phyloP scores from a whole-genome alignment of 2,329 filamentous ascomycete genomes.

The Lachnellula cervina region DNA sequence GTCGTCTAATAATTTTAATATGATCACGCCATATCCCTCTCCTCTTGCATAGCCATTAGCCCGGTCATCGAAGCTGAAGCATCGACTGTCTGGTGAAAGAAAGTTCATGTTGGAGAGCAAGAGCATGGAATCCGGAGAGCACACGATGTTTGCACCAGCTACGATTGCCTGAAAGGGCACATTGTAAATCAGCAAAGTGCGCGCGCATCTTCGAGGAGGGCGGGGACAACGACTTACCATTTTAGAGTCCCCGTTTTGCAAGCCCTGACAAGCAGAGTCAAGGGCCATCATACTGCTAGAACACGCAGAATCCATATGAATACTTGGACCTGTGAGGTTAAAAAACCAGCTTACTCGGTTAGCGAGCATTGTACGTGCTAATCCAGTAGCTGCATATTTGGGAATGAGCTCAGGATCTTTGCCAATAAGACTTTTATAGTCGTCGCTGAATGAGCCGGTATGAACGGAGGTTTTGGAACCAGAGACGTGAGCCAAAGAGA shows the following conservation, averaged over 20 bases:
- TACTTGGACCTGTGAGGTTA: slow-evolving; percentile 34
- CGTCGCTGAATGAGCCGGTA: slow-evolving; percentile 40
- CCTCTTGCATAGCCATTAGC: slow-evolving; percentile 32
- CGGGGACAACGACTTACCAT: no score
- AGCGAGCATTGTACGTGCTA: slow-evolving; percentile 38
- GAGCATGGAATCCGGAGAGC: not conserved
- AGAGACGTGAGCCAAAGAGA: slow-evolving; percentile 1
- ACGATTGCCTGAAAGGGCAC: no score
- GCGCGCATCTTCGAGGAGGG: no score
- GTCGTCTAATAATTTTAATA: slow-evolving; percentile 34
- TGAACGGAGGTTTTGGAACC: slow-evolving; percentile 38
- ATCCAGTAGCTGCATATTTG: slow-evolving; percentile 21
- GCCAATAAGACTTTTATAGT: not conserved
- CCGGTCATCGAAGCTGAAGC: slow-evolving; percentile 1
- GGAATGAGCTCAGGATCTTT: slow-evolving; percentile 1
- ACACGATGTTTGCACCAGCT: no score
- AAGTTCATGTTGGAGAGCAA: slow-evolving; percentile 17
- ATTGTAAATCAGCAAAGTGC: no score
- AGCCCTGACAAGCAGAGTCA: slow-evolving; percentile 46
- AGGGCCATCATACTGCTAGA: slow-evolving; percentile 50
- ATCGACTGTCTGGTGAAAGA: not conserved
- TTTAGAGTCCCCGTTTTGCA: slow-evolving; percentile 22
- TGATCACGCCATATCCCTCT: slow-evolving; percentile 52
- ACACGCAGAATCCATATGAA: slow-evolving; percentile 47
- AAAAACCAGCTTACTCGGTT: slow-evolving; percentile 52